Evolutionary conservation across 768 basidiomycete genomes (phyloP).

Genomic region (Trametes villosa): DNA sequence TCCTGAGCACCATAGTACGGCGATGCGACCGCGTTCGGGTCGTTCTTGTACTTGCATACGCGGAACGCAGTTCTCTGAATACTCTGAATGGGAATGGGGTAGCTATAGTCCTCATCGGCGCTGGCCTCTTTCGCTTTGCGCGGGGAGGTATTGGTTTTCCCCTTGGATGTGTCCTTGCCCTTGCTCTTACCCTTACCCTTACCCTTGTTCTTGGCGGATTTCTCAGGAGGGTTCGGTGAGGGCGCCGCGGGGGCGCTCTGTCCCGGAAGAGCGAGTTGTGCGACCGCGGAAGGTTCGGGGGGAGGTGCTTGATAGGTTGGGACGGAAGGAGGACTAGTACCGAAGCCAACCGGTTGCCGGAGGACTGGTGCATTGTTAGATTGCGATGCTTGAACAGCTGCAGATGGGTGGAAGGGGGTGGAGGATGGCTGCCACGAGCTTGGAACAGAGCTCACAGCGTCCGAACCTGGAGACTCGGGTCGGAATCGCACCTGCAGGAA

Average conservation of each 20-base stretch:
- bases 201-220: too few species aligned
- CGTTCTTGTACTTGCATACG: conserved; percentile 21
- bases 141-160: conserved; percentile 10
- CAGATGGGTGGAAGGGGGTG: conserved; percentile 10
- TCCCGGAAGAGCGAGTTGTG: background rate
- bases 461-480: conserved; percentile 16
- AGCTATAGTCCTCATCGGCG: background rate
- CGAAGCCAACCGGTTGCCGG: conserved; percentile 28
- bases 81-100: background rate
- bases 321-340: background rate
- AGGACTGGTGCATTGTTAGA: conserved; percentile 4
- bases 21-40: conserved; percentile 8
- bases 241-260: conserved; percentile 2
- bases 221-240: conserved; percentile 8
- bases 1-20: conserved; percentile 1
- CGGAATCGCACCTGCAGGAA: conserved; percentile 9
- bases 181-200: conserved; percentile 19
- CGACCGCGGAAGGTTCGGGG: background rate
- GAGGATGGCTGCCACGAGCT: conserved; percentile 8
- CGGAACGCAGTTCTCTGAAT: conserved; percentile 24
- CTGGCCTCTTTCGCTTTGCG: conserved; percentile 15
- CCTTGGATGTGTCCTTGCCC: conserved; percentile 17
- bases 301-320: conserved; percentile 12
- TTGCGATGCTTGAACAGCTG: conserved; percentile 1
- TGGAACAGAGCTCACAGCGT: conserved; percentile 1